Conservation (phyloP, 495 filamentous ascomycete genomes). For the Tuber aestivum region DNA sequence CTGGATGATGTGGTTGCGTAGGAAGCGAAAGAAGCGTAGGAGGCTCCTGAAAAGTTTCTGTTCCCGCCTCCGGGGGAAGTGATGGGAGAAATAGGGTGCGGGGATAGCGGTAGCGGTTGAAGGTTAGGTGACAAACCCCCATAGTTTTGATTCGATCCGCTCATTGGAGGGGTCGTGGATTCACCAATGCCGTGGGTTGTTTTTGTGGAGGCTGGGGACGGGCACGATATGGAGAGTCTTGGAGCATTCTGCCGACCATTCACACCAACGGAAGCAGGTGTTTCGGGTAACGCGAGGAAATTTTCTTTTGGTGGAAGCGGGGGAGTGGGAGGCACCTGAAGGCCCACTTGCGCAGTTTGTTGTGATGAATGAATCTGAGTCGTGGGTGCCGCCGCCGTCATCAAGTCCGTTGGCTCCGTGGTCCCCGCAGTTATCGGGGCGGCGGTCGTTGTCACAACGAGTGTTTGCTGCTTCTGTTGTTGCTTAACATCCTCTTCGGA, state of each 20-base stretch:
- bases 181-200: constrained; percentile 10
- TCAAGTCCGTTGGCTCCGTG: constrained; percentile 3
- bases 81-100: constrained; percentile 20
- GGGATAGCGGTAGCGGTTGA: constrained; percentile 17
- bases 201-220: constrained; percentile 14
- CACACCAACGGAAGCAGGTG: neutral
- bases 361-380: neutral
- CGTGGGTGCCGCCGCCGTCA: neutral
- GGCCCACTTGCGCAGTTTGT: neutral
- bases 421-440: constrained; percentile 11
- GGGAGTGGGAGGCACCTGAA: neutral
- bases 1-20: constrained; percentile 21
- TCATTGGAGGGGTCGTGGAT: constrained; percentile 26
- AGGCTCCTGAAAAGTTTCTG: constrained; percentile 33
- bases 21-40: constrained; percentile 27
- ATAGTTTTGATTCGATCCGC: constrained; percentile 11
- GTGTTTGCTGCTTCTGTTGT: constrained; percentile 10
- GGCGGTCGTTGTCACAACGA: constrained; percentile 7
- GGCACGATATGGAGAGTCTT: constrained; percentile 11
- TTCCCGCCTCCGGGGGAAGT: constrained; percentile 18
- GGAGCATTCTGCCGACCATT: constrained; percentile 4
- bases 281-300: neutral
- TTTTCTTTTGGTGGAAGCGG: neutral
- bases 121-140: constrained; percentile 17
- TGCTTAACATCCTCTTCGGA: constrained; percentile 22